Evolutionary conservation across 2,329 filamentous ascomycete genomes (phyloP).

Genomic region (Tolypocladium tundrense): DNA sequence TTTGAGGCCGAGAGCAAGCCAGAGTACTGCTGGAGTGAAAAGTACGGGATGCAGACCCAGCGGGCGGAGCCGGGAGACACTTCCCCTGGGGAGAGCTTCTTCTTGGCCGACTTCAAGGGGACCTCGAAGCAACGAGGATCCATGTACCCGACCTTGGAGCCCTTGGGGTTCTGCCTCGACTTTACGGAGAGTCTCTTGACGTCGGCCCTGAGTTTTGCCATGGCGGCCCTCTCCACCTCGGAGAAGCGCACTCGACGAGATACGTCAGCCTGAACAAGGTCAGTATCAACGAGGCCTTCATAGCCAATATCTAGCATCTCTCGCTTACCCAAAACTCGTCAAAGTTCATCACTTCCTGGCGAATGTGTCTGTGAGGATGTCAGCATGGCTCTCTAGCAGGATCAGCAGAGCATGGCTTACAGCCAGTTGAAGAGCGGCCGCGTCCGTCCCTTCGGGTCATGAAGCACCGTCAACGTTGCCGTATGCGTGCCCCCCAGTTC

Average conservation of each 20-base stretch:
- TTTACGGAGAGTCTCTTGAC: constrained; percentile 27
- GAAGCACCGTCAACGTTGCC: constrained; percentile 22
- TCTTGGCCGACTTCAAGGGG: constrained; percentile 14
- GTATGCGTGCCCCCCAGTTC: constrained; percentile 24
- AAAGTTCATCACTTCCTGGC: constrained; percentile 29
- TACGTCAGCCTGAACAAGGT: constrained; percentile 21
- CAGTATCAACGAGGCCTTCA: neutral
- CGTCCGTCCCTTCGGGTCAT: constrained; percentile 19
- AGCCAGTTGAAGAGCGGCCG: constrained; percentile 32
- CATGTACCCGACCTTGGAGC: constrained; percentile 28
- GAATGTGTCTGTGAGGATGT: constrained; percentile 20
- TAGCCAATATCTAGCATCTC: neutral
- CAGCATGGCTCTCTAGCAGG: constrained; percentile 2
- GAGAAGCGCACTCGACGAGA: constrained; percentile 21
- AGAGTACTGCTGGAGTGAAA: constrained; percentile 32
- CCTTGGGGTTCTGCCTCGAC: constrained; percentile 24
- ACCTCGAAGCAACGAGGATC: constrained; percentile 29
- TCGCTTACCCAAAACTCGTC: constrained; percentile 28
- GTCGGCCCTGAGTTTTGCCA: constrained; percentile 24
- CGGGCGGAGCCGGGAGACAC: constrained; percentile 11
- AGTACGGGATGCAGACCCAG: constrained; percentile 38
- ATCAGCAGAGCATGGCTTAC: constrained; percentile 9
- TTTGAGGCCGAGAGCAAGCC: constrained; percentile 22
- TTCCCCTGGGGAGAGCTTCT: constrained; percentile 5
- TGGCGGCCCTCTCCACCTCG: constrained; percentile 20